Conservation (phyloP, 176 grass and related monocot genomes). For the Bothriochloa decipiens region DNA sequence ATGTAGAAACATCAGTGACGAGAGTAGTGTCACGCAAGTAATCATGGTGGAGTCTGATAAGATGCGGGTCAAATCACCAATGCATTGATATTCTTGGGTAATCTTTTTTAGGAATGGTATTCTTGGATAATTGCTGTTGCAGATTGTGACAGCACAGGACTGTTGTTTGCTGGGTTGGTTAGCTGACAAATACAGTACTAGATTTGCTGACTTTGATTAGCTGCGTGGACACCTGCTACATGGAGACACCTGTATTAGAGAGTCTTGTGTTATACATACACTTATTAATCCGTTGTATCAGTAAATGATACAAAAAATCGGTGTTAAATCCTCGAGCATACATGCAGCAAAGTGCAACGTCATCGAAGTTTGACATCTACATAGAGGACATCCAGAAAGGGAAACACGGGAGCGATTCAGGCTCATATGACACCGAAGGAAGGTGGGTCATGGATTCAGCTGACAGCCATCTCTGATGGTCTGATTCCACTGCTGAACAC, state of each 20-base stretch:
- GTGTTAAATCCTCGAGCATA: background rate
- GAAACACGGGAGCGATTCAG: constrained; percentile 80
- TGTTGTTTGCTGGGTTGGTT: background rate
- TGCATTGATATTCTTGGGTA: background rate
- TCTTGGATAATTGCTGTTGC: background rate
- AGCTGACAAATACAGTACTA: background rate
- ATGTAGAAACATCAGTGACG: background rate
- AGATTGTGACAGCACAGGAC: background rate
- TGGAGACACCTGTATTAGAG: background rate
- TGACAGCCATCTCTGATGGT: background rate
- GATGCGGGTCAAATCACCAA: background rate
- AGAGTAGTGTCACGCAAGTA: background rate
- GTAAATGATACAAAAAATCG: background rate
- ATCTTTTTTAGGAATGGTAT: background rate
- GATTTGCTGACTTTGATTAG: background rate
- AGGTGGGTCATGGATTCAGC: constrained; percentile 42
- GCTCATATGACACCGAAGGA: constrained; percentile 67
- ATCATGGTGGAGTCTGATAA: background rate
- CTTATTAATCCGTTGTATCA: background rate
- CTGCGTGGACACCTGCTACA: background rate
- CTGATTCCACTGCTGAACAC: background rate
- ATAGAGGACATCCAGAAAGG: constrained; percentile 81
- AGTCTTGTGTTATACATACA: too few species aligned
- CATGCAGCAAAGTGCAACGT: constrained; percentile 57
- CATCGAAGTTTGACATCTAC: constrained; percentile 58